A percentile compares a stretch with the other conserved stretches of the same genome.
These are phyloP conservation scores for Penicillium paxilli DNA, from an alignment of 495 filamentous ascomycete species.

Conservation along the genomic window DNA sequence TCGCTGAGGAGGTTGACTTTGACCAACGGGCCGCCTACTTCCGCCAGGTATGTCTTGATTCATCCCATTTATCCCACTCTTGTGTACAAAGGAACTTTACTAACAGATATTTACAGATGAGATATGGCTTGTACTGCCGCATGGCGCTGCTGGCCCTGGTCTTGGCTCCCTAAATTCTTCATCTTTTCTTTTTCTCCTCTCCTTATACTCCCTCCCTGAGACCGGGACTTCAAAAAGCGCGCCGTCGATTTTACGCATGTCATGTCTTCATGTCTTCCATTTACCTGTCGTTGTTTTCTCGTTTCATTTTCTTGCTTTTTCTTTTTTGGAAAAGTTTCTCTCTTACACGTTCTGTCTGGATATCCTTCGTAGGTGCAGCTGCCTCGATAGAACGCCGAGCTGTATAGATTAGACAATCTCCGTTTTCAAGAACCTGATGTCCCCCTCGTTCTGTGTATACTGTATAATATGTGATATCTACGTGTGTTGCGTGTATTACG, in stretches of 20 bases:
- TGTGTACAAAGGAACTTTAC: slow-evolving; percentile 4
- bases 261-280: slow-evolving; percentile 27
- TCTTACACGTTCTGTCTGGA: slow-evolving; percentile 29
- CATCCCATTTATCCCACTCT: not conserved
- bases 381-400: slow-evolving; percentile 26
- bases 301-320: slow-evolving; percentile 7
- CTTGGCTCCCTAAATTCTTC: slow-evolving; percentile 65
- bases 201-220: slow-evolving; percentile 23
- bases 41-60: slow-evolving; percentile 81
- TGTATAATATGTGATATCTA: slow-evolving; percentile 31
- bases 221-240: slow-evolving; percentile 17
- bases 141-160: slow-evolving; percentile 96
- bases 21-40: slow-evolving; percentile 97
- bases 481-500: slow-evolving; percentile 32
- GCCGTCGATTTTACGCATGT: slow-evolving; percentile 24
- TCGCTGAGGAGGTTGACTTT: slow-evolving; percentile 94
- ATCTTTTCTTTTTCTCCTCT: slow-evolving; percentile 14
- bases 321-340: slow-evolving; percentile 36
- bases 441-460: slow-evolving; percentile 36
- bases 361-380: slow-evolving; percentile 39
- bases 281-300: too few relatives aligned
- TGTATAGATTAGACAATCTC: slow-evolving; percentile 50
- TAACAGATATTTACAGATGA: slow-evolving; percentile 74
- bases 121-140: slow-evolving; percentile 93
- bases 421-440: slow-evolving; percentile 39